Conservation (phyloP, 441 rosid genomes). For the Jatropha multifida region DNA sequence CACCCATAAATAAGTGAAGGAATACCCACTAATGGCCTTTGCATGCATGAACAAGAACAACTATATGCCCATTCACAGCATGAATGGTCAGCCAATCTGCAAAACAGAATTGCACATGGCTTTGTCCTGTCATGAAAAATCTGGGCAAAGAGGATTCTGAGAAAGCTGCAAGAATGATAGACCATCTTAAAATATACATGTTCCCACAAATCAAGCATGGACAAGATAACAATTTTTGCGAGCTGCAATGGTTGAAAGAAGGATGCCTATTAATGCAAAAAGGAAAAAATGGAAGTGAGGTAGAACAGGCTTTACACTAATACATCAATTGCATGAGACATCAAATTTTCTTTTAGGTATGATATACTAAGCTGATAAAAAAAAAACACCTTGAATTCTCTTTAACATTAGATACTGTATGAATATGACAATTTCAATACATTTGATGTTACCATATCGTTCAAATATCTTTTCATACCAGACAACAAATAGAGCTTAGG, state of each 20-base stretch:
- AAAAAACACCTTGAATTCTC: background rate
- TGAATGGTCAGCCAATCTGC: conserved; percentile 17
- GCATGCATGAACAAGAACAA: conserved; percentile 7
- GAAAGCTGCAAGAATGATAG: background rate
- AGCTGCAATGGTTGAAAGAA: background rate
- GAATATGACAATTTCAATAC: background rate
- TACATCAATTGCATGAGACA: background rate
- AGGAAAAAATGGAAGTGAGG: too few species aligned
- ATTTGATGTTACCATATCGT: too few species aligned
- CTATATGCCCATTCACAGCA: conserved; percentile 12
- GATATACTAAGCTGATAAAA: background rate
- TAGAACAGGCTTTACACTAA: background rate
- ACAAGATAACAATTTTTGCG: background rate
- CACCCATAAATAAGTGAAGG: conserved; percentile 1
- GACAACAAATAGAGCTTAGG: background rate
- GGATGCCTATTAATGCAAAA: background rate
- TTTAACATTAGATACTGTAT: background rate
- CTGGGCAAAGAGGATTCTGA: background rate
- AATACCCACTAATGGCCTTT: background rate
- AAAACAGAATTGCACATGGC: conserved; percentile 19
- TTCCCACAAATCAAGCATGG: background rate
- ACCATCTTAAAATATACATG: background rate
- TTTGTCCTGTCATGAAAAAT: conserved; percentile 11
- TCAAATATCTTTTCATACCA: background rate
- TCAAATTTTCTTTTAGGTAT: background rate